phyloP scores from a whole-genome alignment of 352 stramenopile species.

The Phytophthora vignae region DNA sequence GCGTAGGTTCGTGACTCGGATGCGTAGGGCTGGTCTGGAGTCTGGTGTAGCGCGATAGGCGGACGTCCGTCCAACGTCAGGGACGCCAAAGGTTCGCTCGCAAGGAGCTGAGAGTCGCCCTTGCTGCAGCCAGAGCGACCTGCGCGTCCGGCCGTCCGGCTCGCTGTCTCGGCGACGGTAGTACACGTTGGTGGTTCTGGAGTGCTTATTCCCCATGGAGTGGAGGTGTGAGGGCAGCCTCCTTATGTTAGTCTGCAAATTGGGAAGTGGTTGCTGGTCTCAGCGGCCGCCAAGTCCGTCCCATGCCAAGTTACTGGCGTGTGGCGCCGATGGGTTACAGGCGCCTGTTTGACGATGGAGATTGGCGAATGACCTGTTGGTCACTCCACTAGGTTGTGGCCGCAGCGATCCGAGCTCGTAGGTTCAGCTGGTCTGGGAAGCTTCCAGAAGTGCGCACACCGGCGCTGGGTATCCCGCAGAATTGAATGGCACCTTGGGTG shows the following conservation, averaged over 20 bases:
- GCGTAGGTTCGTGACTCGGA: constrained; percentile 17
- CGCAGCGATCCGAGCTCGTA: background rate
- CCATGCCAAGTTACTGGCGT: constrained; percentile 2
- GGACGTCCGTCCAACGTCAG: background rate
- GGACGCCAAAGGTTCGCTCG: background rate
- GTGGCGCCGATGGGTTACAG: background rate
- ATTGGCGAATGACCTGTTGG: background rate
- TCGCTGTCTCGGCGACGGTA: background rate
- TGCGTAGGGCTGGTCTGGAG: background rate
- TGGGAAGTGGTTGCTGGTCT: constrained; percentile 5
- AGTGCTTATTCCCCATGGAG: constrained; percentile 12
- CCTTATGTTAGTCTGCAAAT: background rate
- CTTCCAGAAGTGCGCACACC: too few species aligned
- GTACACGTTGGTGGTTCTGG: background rate
- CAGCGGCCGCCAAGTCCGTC: background rate
- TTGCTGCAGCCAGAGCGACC: constrained; percentile 2
- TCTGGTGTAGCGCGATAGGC: background rate
- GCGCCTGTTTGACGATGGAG: background rate
- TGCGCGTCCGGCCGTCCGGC: background rate
- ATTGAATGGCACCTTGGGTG: too few species aligned
- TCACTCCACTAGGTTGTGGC: background rate
- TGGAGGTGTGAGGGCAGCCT: background rate
- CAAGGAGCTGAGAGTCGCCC: background rate
- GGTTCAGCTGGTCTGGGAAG: too few species aligned
- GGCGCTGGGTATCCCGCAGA: too few species aligned